Evolutionary conservation across 768 basidiomycete species (phyloP), one percentile per base, ranked within the genome.

Genomic region (Austroboletus eburneus): DNA sequence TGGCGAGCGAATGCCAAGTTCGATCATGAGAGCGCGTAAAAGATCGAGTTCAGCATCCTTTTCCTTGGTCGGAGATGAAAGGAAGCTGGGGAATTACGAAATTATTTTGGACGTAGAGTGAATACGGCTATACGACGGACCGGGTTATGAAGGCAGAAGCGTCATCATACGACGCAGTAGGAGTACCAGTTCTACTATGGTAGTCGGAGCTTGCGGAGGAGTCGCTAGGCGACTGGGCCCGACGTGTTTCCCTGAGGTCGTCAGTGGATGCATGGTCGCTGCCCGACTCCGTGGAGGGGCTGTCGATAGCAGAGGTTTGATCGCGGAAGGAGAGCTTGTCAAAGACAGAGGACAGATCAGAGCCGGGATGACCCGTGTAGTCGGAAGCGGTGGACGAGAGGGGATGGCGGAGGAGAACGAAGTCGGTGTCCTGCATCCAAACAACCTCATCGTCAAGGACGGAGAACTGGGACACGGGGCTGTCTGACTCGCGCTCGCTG

Each of bases 21-120:
- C 88, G 50, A 89, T 71, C 54, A 87, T 80, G 48, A 90, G 75
- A 0, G 85, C 80, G 47, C 88, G 87, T 6, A 89, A 71, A 32
- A 90, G 69, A 6, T 75, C 72, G 29, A 90, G 76, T 32, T 78
- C 71, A 21, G 46, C 17, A 17, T 39, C 49, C 0, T 43, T 45
- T 22, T 48, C 50, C 25, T 49, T 45, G 20, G 42, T 39, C 17
- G 62, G 59, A 21, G 45, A 43, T n/a, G 56, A 52, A 38, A 68
- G 49, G 32, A 57, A 54, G 32, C 64, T 64, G 25, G 43, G 41
- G 41, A 32, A n/a, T 22, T 12, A 3, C 13, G 35, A 21, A 42
- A 42, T 45, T 21, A 36, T 9, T 30, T 39, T 21, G 27, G 27
- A 32, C 14, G 12, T 16, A 24, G n/a, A 36, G 33, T 13, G 13